These are phyloP conservation scores for Castanea mollissima DNA, from an alignment of 306 rosid species.

Conservation along the genomic window DNA sequence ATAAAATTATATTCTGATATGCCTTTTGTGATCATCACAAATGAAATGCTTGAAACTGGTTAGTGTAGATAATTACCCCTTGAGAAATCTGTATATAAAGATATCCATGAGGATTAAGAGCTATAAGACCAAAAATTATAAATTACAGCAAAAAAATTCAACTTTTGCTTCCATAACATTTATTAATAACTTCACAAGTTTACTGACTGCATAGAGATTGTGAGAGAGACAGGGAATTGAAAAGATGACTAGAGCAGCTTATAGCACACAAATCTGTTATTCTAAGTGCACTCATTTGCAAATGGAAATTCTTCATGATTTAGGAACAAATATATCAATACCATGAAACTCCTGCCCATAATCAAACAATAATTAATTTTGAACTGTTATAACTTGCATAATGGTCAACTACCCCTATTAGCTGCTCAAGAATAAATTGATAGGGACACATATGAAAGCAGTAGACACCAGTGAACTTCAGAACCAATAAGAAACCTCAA, in stretches of 20 bases:
- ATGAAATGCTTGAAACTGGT: background rate
- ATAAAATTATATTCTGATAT: background rate
- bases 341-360: background rate
- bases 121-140: background rate
- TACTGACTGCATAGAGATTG: background rate
- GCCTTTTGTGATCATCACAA: constrained; percentile 3
- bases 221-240: background rate
- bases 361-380: background rate
- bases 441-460: background rate
- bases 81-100: background rate
- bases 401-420: background rate
- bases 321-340: constrained; percentile 1
- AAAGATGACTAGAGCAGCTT: background rate
- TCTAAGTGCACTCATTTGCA: constrained; percentile 7
- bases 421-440: background rate
- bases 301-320: background rate
- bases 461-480: background rate
- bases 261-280: constrained; percentile 10
- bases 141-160: background rate
- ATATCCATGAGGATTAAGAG: background rate
- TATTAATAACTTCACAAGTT: background rate
- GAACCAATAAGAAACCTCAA: background rate
- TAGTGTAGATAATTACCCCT: background rate
- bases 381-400: background rate
- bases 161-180: background rate